phyloP scores from a whole-genome alignment of 768 basidiomycete species.

The Saitozyma podzolica region DNA sequence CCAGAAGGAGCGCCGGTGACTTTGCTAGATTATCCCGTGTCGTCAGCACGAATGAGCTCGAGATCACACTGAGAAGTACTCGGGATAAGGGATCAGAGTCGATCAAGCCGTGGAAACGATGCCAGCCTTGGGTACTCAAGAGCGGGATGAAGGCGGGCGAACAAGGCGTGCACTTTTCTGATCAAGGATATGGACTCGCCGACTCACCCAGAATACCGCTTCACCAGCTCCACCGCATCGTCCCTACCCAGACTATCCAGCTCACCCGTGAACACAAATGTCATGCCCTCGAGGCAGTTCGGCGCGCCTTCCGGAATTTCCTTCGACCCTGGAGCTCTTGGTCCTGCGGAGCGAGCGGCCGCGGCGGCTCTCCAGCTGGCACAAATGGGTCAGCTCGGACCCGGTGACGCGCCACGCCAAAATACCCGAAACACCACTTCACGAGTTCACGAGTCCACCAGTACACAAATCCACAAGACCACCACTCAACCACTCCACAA shows the following conservation, averaged over 20 bases:
- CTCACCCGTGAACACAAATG: conserved; percentile 96
- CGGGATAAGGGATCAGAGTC: no score
- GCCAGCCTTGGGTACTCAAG: background rate
- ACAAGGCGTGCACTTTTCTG: no score
- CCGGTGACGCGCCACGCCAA: conserved; percentile 9
- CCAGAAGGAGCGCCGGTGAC: conserved; percentile 84
- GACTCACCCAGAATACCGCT: conserved; percentile 86
- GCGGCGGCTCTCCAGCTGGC: conserved; percentile 50
- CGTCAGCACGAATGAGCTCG: no score
- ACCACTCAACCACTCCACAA: no score
- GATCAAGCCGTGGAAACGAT: background rate
- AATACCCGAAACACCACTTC: background rate
- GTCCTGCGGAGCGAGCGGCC: conserved; percentile 33
- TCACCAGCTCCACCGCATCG: conserved; percentile 81
- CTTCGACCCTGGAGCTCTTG: conserved; percentile 60
- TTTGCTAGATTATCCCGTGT: conserved; percentile 59
- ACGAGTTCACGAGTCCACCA: no score
- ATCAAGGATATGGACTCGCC: no score
- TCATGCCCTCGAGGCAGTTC: conserved; percentile 76
- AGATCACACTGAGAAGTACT: no score
- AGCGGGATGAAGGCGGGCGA: background rate
- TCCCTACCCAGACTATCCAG: conserved; percentile 81
- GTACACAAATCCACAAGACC: no score
- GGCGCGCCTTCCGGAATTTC: conserved; percentile 70
- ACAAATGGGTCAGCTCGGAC: background rate